Conservation (phyloP, 139 green algal species). For the Asterochloris erici region DNA sequence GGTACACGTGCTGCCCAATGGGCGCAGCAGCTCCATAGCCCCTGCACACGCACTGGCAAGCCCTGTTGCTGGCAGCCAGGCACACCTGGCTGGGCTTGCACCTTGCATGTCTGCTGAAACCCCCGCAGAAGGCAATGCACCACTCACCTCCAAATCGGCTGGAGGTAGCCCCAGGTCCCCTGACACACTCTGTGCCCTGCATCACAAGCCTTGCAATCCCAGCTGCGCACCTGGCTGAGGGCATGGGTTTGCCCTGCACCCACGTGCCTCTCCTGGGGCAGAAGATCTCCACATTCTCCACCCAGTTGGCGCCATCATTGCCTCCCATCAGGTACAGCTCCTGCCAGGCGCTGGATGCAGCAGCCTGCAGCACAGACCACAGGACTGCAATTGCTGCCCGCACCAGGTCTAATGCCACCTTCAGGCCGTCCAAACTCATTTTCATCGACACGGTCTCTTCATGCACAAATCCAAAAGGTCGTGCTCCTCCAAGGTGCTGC, state of each 20-base stretch:
- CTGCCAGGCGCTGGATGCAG: background rate
- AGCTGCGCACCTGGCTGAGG: background rate
- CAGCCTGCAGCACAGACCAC: no score
- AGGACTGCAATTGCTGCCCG: no score
- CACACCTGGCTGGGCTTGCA: background rate
- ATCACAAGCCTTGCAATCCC: no score
- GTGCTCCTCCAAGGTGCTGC: no score
- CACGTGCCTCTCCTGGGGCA: background rate
- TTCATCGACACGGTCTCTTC: no score
- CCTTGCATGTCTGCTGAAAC: background rate
- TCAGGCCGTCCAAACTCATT: no score
- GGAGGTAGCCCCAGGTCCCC: no score
- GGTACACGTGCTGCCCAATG: slow-evolving; percentile 28
- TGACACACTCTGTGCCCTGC: background rate
- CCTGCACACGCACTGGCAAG: slow-evolving; percentile 5
- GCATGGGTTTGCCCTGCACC: slow-evolving; percentile 8
- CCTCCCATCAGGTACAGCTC: slow-evolving; percentile 34
- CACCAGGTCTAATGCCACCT: no score
- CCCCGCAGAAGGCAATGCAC: background rate
- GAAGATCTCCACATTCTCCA: slow-evolving; percentile 25
- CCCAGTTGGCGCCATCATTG: slow-evolving; percentile 25
- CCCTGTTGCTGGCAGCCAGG: background rate
- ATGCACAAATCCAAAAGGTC: no score
- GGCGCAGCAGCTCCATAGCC: slow-evolving; percentile 30
- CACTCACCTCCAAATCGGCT: no score